Evolutionary conservation across 495 filamentous ascomycete species (phyloP), one percentile per base, ranked within the genome.

Genomic region (Jackrogersella minutella): DNA sequence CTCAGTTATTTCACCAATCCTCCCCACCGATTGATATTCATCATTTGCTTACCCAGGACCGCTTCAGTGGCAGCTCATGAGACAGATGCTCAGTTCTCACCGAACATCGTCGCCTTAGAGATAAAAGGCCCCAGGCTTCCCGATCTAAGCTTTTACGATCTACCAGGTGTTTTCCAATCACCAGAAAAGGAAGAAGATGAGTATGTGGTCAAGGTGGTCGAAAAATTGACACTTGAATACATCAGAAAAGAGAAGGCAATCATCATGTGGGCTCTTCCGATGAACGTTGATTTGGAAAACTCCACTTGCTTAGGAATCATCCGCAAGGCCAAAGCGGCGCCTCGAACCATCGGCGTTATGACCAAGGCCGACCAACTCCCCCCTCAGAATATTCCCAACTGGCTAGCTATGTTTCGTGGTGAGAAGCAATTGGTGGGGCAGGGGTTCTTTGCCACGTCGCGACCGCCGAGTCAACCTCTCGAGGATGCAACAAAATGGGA

Each of bases 141-240:
- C 0, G 86, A 88, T 34, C 74, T 96, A 0, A 89, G 88, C 0
- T 93, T 96, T 61, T 93, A 89, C 63, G 92, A 96, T 66, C 49
- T 96, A 0, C 92, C 92, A 0, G 92, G 92, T 0, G 85, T 94
- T 3, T 92, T 96, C 62, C 86, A 86, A 51, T 87, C 86, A 0
- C 78, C 83, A 0, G 85, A 87, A 34, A 78, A 86, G 5, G 78
- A 83, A 2, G 78, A 87, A n/a, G 87, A 91, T 26, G 76, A 76
- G 0, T 90, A 91, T 49, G 78, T 94, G 0, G 87, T 91, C 4
- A 69, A 75, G 0, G 82, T 93, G 0, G 87, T 96, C 0, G 82
- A 85, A 57, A 90, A 90, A 24, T 73, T 96, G 0, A 87, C 90
- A 0, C 81, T 78, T 21, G 77, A 87, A 2, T 93, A 93, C 63